These are phyloP conservation scores for Tinospora cordifolia DNA, from an alignment of 164 flowering plant genomes.

Conservation along the genomic window DNA sequence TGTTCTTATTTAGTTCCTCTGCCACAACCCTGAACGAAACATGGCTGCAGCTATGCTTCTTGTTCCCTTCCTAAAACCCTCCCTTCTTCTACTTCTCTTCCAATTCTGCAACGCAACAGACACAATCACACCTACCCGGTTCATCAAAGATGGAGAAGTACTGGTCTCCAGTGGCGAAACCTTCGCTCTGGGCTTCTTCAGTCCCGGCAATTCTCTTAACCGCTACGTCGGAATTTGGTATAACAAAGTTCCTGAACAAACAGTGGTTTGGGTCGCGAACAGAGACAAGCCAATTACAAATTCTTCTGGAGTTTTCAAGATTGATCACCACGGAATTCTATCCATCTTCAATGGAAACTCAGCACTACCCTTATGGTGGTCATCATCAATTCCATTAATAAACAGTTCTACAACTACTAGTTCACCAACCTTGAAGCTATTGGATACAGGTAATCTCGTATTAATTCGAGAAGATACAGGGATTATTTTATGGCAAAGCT, in stretches of 20 bases:
- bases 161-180: conserved; percentile 23
- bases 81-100: too few relatives aligned
- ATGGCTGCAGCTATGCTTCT: too few relatives aligned
- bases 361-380: conserved; percentile 23
- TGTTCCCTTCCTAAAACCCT: too few relatives aligned
- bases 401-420: conserved; percentile 7
- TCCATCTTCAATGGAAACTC: conserved; percentile 14
- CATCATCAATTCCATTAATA: conserved; percentile 10
- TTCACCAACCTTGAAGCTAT: conserved; percentile 22
- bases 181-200: conserved; percentile 46
- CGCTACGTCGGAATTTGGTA: conserved; percentile 49
- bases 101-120: background rate
- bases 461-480: conserved; percentile 2
- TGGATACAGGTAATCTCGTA: conserved; percentile 47
- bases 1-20: too few relatives aligned
- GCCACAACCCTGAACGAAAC: too few relatives aligned
- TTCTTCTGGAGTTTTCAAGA: conserved; percentile 30
- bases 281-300: conserved; percentile 32
- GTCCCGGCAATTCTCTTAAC: conserved; percentile 18
- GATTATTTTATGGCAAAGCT: background rate
- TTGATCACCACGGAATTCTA: conserved; percentile 18
- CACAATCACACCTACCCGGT: background rate
- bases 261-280: conserved; percentile 54
- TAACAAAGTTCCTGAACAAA: conserved; percentile 17
- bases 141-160: conserved; percentile 17